Conservation (phyloP, 768 basidiomycete species). For the Tylopilus rubrobrunneus region DNA sequence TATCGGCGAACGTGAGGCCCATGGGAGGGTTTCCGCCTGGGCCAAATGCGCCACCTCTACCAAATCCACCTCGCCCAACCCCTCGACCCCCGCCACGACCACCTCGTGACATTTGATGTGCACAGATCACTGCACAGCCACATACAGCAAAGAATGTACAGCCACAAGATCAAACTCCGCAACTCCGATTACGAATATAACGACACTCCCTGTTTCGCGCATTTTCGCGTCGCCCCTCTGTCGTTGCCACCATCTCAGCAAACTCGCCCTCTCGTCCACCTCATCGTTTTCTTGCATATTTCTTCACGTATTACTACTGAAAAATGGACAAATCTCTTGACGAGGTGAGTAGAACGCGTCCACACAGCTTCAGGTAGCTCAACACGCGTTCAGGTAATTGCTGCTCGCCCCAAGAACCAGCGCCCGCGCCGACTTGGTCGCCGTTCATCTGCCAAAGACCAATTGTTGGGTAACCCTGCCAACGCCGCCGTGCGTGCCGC, state of each 20-base stretch:
- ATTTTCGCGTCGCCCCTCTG: slow-evolving; percentile 28
- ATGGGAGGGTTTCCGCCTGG: slow-evolving; percentile 54
- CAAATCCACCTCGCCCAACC: slow-evolving; percentile 58
- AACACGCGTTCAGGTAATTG: slow-evolving; percentile 54
- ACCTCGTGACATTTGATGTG: slow-evolving; percentile 45
- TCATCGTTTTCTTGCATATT: not conserved
- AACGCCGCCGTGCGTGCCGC: slow-evolving; percentile 53
- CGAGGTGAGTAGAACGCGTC: slow-evolving; percentile 49
- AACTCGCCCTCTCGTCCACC: not conserved
- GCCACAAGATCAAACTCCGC: slow-evolving; percentile 21
- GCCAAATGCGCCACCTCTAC: slow-evolving; percentile 40
- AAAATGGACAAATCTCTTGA: slow-evolving; percentile 66
- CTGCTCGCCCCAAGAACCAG: slow-evolving; percentile 47
- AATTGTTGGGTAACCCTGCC: slow-evolving; percentile 56
- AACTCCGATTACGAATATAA: slow-evolving; percentile 26
- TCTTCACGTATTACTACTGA: not conserved
- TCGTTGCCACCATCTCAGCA: slow-evolving; percentile 20
- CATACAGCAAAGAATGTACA: not conserved
- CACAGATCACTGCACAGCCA: slow-evolving; percentile 11
- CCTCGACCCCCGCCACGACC: slow-evolving; percentile 46
- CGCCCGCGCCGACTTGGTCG: slow-evolving; percentile 43
- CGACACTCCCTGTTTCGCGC: not conserved
- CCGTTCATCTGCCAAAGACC: slow-evolving; percentile 46
- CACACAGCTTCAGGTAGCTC: not conserved
- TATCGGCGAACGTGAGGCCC: slow-evolving; percentile 77